Percentiles rank a stretch among this genome's conserved stretches.
Conservation (phyloP, 1,139 yeast species). For the Pichia sp. region DNA sequence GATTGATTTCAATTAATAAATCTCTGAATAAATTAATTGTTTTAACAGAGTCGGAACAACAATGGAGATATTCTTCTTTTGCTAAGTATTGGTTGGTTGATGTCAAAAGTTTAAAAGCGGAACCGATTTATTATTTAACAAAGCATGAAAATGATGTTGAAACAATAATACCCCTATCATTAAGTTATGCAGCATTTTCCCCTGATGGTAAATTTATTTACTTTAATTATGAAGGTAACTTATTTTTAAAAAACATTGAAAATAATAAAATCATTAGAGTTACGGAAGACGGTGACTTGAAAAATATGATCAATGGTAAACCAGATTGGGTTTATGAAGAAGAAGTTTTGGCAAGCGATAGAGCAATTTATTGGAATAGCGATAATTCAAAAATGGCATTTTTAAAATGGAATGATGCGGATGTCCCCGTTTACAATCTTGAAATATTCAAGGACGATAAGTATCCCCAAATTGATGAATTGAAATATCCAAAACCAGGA, state of each 20-base stretch:
- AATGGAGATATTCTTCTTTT: slow-evolving; percentile 73
- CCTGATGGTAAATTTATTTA: slow-evolving; percentile 65
- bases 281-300: slow-evolving; percentile 60
- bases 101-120: slow-evolving; percentile 31
- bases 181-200: slow-evolving; percentile 65
- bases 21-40: slow-evolving; percentile 45
- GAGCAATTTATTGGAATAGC: slow-evolving; percentile 85
- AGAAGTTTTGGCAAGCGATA: slow-evolving; percentile 63
- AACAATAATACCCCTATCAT: slow-evolving; percentile 17
- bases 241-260: slow-evolving; percentile 37
- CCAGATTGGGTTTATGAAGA: slow-evolving; percentile 99
- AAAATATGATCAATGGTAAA: slow-evolving; percentile 68
- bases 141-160: slow-evolving; percentile 15
- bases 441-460: slow-evolving; percentile 52
- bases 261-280: slow-evolving; percentile 38
- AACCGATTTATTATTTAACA: slow-evolving; percentile 37
- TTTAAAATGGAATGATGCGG: slow-evolving; percentile 63
- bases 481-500: slow-evolving; percentile 93
- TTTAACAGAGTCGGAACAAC: slow-evolving; percentile 43
- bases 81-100: slow-evolving; percentile 64
- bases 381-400: slow-evolving; percentile 60
- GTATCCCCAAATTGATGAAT: slow-evolving; percentile 49
- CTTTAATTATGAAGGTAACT: slow-evolving; percentile 58
- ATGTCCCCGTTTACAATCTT: slow-evolving; percentile 58
- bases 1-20: slow-evolving; percentile 28